Evolutionary conservation across 805 yeast species (phyloP).

Genomic region (Wickerhamiella kurtzmanii): DNA sequence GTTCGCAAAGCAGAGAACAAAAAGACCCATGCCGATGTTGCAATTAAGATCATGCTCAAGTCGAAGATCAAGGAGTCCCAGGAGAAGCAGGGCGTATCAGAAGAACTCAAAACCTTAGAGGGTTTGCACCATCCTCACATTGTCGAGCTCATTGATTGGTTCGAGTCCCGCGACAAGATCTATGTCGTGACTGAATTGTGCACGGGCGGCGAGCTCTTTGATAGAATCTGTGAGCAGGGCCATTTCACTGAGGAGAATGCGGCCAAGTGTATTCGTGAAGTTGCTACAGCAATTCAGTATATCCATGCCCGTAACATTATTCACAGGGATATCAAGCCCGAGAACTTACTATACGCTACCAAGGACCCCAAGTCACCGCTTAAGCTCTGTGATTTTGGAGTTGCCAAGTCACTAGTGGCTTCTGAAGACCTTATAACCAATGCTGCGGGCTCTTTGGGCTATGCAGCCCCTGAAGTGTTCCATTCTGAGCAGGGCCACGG

Average conservation of each 20-base stretch:
- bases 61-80: conserved; percentile 55
- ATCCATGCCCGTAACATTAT: conserved; percentile 68
- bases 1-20: conserved; percentile 59
- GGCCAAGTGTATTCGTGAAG: conserved; percentile 54
- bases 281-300: conserved; percentile 65
- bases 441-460: conserved; percentile 88
- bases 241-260: conserved; percentile 86
- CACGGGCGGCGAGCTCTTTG: conserved; percentile 91
- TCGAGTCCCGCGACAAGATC: conserved; percentile 82
- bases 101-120: conserved; percentile 60
- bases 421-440: conserved; percentile 49
- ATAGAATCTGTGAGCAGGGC: conserved; percentile 67
- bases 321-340: conserved; percentile 91
- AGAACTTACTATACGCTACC: conserved; percentile 61
- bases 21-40: conserved; percentile 55
- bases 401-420: conserved; percentile 59
- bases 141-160: conserved; percentile 85
- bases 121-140: conserved; percentile 70
- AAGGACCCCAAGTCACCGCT: conserved; percentile 49
- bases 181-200: conserved; percentile 91
- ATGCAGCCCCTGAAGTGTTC: conserved; percentile 92
- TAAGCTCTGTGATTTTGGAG: conserved; percentile 92
- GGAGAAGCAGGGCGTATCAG: conserved; percentile 60
- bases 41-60: conserved; percentile 77
- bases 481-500: conserved; percentile 68